phyloP scores from a whole-genome alignment of 176 grass and related monocot species.

The Oryza coarctata region DNA sequence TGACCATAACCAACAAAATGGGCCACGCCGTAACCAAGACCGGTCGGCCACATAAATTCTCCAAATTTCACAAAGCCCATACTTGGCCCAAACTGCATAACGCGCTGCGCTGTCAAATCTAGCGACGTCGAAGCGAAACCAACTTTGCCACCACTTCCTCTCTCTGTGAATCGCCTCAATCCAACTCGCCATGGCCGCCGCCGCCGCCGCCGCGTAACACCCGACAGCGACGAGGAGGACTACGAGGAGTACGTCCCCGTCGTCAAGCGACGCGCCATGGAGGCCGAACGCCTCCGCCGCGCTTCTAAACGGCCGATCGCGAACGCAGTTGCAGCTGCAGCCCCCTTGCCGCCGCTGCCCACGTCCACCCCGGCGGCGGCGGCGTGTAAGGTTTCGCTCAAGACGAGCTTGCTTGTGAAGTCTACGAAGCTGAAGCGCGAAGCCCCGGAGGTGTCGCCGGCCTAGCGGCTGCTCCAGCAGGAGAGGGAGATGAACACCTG shows the following conservation, averaged over 20 bases:
- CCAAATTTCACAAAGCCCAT: neutral
- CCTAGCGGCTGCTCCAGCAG: constrained; percentile 47
- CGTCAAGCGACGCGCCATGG: constrained; percentile 47
- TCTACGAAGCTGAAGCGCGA: constrained; percentile 54
- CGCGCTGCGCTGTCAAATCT: too few relatives aligned
- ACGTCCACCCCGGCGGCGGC: neutral
- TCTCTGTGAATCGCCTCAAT: too few relatives aligned
- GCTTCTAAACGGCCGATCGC: constrained; percentile 2
- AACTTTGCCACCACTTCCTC: too few relatives aligned
- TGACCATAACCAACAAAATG: neutral
- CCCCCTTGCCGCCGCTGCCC: neutral
- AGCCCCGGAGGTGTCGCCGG: constrained; percentile 54
- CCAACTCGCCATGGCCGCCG: neutral
- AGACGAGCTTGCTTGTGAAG: constrained; percentile 51
- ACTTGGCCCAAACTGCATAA: too few relatives aligned
- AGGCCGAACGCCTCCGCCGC: constrained; percentile 39
- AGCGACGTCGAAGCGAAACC: too few relatives aligned
- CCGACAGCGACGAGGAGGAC: constrained; percentile 21
- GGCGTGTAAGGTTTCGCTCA: neutral
- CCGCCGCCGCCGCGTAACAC: neutral
- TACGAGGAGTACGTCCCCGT: constrained; percentile 58
- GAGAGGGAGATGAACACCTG: constrained; percentile 64
- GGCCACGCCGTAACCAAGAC: neutral
- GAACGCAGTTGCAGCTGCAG: neutral
- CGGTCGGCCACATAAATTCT: neutral